Evolutionary conservation across 495 filamentous ascomycete genomes (phyloP), one percentile per base, ranked within the genome.

Genomic region (Lasiosphaeriaceae sp.): DNA sequence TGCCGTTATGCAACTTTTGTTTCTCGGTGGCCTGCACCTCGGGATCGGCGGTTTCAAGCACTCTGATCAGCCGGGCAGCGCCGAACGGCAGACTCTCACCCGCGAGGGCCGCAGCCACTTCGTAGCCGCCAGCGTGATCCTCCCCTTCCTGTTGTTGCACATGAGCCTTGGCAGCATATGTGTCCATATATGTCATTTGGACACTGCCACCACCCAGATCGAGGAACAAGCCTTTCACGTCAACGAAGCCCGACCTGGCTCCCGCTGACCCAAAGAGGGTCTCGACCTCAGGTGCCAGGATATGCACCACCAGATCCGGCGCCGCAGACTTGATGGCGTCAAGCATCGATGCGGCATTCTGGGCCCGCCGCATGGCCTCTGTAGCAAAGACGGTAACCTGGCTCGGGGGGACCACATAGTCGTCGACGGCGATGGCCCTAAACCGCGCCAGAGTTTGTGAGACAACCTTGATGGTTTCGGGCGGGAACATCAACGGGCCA

Each of bases 191-290:
- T 7, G 89, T 90, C 74, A 96, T 85, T 72, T 97, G 92, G 52
- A 90, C 89, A 61, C 90, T 95, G 1, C 92, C 92, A 2, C 92
- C 92, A 2, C 92, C 92, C 0, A 97, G 80, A 66, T 97, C 92
- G 71, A 97, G 87, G 20, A 93, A 87, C 20, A 97, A 71, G 0
- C 90, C 84, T 24, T 77, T 64, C 14, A 76, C 71, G 26, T 79
- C 66, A 8, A 74, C 72, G 51, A 92, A 86, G 11, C 86, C 87
- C 58, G 88, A 91, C 26, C 90, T 85, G 20, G 94, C 86, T 1
- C 92, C 92, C 77, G 90, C 60, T 2, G 92, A 87, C 2, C 92
- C 92, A 26, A 96, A 82, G 21, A 87, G 71, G 1, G 90, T 92
- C 71, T 97, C 92, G 24, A 92, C 85, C 49, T 86, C 82, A 55